Evolutionary conservation across 2,329 filamentous ascomycete species (phyloP).

Genomic region (Aspergillus sergii): DNA sequence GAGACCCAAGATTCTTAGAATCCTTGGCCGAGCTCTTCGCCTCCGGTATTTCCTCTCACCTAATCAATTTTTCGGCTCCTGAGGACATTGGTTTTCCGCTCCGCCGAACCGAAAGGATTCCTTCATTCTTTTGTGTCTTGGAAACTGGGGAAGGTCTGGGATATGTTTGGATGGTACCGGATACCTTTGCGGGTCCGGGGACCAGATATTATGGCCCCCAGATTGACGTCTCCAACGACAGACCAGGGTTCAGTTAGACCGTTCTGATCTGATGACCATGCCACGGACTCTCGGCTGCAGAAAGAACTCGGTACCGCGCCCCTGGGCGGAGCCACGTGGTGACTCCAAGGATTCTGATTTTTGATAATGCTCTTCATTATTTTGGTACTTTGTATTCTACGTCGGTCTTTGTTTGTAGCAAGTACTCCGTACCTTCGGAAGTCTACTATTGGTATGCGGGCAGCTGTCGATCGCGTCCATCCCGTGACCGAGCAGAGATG

Average conservation of each 20-base stretch:
- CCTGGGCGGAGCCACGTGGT: background rate
- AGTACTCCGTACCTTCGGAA: too few relatives aligned
- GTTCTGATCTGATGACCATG: background rate
- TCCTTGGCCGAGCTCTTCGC: background rate
- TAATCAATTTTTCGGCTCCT: background rate
- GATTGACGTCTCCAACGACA: background rate
- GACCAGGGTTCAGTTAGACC: background rate
- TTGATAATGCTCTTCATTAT: background rate
- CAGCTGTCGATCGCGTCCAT: background rate
- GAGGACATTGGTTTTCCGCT: slow-evolving; percentile 1
- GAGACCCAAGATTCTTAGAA: background rate
- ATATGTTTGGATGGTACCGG: background rate
- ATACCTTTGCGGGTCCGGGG: background rate
- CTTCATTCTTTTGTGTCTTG: background rate
- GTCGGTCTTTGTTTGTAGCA: background rate
- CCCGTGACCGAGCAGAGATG: background rate
- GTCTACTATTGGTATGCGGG: background rate
- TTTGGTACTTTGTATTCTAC: background rate
- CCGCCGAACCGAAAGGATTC: slow-evolving; percentile 9
- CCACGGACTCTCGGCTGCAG: background rate
- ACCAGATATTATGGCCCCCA: background rate
- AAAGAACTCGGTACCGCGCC: background rate
- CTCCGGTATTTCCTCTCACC: background rate
- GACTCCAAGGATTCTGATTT: background rate
- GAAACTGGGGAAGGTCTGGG: background rate